Evolutionary conservation across 2,329 filamentous ascomycete species (phyloP), one percentile per base, ranked within the genome.

Genomic region (Fusarium coffeatum): DNA sequence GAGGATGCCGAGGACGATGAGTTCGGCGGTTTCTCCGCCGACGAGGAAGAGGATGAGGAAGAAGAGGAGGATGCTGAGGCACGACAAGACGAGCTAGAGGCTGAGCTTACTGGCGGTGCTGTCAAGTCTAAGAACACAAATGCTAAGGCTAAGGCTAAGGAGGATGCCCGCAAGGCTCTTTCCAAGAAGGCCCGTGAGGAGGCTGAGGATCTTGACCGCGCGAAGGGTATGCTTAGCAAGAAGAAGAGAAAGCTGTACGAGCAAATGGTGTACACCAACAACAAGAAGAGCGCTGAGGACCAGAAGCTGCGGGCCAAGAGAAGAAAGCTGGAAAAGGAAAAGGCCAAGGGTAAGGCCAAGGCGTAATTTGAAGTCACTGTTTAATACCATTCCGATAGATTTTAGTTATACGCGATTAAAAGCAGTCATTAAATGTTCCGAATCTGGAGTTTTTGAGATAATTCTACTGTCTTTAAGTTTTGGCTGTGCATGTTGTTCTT

Each of bases 181-280:
- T 86, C 88, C 72, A 91, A 91, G 83, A 90, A 92, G 81, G 88
- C 89, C 37, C 88, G 89, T 64, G 86, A 90, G 76, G 92, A 96
- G 78, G 90, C 92, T 6, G 96, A 98, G 81, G 94, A 98, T 76
- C 82, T 97, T 62, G 94, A 97, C 81, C 88, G 95, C 68, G 91
- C 93, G 79, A 98, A 97, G 89, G 96, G 97, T 84, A 99, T 99
- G 96, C 90, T 98, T 85, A 93, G 92, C 81, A 93, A 97, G 81
- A 96, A 97, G 88, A 99, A 98, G 90, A 88, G 96, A 76, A 98
- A 98, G 89, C 84, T 98, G 76, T 92, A 95, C 73, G 96, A 98
- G 85, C 96, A 98, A 85, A 99, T 99, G 93, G 87, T 94, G 78
- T 97, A 97, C 82, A 94, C 90, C 68, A 97, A 98, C 82, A 94